Percentiles rank a stretch among this genome's conserved stretches.
These are phyloP conservation scores for Trichoderma breve DNA, from an alignment of 2,329 filamentous ascomycete species.

Conservation along the genomic window DNA sequence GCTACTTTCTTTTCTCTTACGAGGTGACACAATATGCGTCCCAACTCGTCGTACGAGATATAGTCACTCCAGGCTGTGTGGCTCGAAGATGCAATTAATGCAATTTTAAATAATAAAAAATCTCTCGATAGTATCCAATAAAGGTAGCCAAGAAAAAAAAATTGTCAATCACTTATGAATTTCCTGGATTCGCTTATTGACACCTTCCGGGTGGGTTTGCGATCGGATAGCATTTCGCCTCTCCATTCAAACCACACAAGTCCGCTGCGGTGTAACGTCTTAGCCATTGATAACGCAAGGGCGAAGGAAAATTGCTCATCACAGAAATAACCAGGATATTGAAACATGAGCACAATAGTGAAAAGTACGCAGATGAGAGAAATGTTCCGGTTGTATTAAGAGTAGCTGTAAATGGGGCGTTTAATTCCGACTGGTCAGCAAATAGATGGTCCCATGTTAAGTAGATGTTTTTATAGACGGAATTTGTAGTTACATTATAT, in stretches of 20 bases:
- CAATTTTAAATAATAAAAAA: neutral
- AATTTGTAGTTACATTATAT: neutral
- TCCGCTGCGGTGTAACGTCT: neutral
- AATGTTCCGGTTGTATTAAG: neutral
- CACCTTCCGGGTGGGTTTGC: neutral
- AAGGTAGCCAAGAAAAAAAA: too few species aligned
- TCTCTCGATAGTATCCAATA: too few species aligned
- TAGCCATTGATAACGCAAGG: neutral
- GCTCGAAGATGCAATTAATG: neutral
- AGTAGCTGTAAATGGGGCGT: neutral
- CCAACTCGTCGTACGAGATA: neutral
- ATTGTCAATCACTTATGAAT: too few species aligned
- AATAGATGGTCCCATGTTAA: neutral
- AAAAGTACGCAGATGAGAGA: neutral
- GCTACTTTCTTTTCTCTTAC: neutral
- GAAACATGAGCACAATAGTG: neutral
- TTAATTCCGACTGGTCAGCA: neutral
- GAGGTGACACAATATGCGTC: neutral
- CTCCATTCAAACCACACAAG: neutral
- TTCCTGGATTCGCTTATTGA: neutral
- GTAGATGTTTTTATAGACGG: neutral
- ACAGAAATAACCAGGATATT: neutral
- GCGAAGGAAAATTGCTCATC: neutral
- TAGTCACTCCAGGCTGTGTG: neutral
- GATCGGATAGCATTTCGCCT: neutral